Evolutionary conservation across 257 asterid genomes (phyloP), one percentile per base, ranked within the genome.

Genomic region (Gentiana dahurica): DNA sequence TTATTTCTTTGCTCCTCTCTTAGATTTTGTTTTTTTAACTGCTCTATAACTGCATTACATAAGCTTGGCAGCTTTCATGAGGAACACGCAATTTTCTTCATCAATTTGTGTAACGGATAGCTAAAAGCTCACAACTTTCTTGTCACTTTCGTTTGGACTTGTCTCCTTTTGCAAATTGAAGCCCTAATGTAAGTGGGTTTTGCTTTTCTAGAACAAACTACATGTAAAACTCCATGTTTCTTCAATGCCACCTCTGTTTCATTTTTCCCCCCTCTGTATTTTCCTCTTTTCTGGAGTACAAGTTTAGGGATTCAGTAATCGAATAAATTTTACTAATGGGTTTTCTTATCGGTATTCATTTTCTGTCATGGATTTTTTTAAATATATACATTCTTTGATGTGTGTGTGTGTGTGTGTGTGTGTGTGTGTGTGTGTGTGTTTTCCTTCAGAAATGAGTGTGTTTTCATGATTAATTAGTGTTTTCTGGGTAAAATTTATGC

Each of bases 231-330:
- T 49, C 36, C 60, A 38, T 8, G 59, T 15, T 39, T 36, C 63
- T 41, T 47, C 36, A 45, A 32, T 37, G 54, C 41, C 50, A 62
- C 55, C 47, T 33, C 5, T 8, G 51, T 35, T 51, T 59, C 55
- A 32, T 36, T 41, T 44, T 44, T 9, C 13, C 58, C 45, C 45
- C 2, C 34, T 49, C 54, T 39, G 54, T 54, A 65, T 33, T 68
- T 66, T 54, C 71, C 49, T 66, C 63, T 64, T 45, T 57, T 72
- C 60, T 58, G 34, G 68, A 60, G 60, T 65, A 41, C 46, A 39
- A 6, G 55, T 51, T 63, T 46, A 52, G 61, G 47, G 41, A 34
- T 65, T 64, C 36, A 37, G 47, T 8, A 11, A 35, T 34, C 53
- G 38, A 47, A 57, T 57, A 49, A 13, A 45, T 9, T 15, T 41